phyloP scores from a whole-genome alignment of 2,329 filamentous ascomycete species.

The Moelleriella libera region DNA sequence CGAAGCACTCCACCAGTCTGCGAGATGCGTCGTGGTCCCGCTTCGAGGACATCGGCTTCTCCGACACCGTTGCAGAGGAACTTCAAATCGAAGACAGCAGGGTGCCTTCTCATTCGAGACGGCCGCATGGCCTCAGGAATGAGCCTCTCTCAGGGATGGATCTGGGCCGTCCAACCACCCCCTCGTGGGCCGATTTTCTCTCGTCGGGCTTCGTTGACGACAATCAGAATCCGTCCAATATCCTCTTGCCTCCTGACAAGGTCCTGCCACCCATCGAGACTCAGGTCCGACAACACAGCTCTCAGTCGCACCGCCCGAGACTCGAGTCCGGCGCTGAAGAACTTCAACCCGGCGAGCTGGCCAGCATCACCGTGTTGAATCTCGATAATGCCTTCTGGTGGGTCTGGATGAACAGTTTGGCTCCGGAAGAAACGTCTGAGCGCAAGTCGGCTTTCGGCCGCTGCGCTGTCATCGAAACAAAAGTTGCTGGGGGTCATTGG shows the following conservation, averaged over 20 bases:
- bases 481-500: slow-evolving; percentile 72
- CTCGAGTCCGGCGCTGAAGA: slow-evolving; percentile 49
- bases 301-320: slow-evolving; percentile 66
- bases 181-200: slow-evolving; percentile 96
- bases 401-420: slow-evolving; percentile 98
- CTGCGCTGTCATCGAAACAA: slow-evolving; percentile 83
- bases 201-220: slow-evolving; percentile 84
- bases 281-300: slow-evolving; percentile 62
- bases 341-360: slow-evolving; percentile 83
- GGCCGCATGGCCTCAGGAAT: slow-evolving; percentile 38
- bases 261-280: slow-evolving; percentile 72
- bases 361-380: slow-evolving; percentile 74
- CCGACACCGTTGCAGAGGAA: slow-evolving; percentile 57
- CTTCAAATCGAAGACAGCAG: slow-evolving; percentile 40
- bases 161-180: slow-evolving; percentile 74
- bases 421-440: slow-evolving; percentile 70
- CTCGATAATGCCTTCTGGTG: slow-evolving; percentile 98
- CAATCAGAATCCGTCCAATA: slow-evolving; percentile 45
- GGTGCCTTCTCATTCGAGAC: slow-evolving; percentile 28
- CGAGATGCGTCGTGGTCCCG: slow-evolving; percentile 89
- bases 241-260: slow-evolving; percentile 85
- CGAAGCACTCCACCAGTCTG: slow-evolving; percentile 57
- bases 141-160: slow-evolving; percentile 56
- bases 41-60: slow-evolving; percentile 91
- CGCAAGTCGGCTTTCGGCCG: slow-evolving; percentile 89